Base-by-base conservation (phyloP, 2,329 filamentous ascomycete species). In the Zelopaecilomyces penicillatus region DNA sequence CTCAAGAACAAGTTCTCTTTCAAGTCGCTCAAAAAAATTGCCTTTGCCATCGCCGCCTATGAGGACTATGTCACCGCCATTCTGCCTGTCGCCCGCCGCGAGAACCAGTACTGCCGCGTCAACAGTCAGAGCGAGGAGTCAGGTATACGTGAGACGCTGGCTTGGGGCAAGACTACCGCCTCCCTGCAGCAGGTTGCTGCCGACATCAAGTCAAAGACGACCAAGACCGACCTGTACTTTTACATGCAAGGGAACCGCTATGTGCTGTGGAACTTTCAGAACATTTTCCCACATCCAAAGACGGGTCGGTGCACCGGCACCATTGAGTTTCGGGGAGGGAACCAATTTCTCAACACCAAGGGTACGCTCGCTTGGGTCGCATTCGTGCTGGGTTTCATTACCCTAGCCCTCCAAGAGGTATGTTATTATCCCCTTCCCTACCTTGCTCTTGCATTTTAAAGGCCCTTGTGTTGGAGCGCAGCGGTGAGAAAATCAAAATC, bases 211-310 rank as follows among this genome's bases (percentile, higher is more conserved):
- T 47, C 52, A 5, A 47, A 44, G 31, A 43, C 46, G 27, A 52
- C 47, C 10, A 63, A 65, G 53, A 52, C 42, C 27, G 60, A 64
- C 8, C 46, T 67, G 36, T 65, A 53, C 50, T 52, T 55, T 30
- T 65, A 67, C 52, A 66, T 67, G 60, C 65, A 67, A 53, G 62
- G 58, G 6, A 61, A 59, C 48, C 59, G 64, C 12, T 65, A 66
- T 44, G 65, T 67, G 8, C 49, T 67, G 33, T 67, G 65, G 65
- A 66, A 67, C 42, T 67, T 67, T 39, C 59, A 65, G 44, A 67
- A 66, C 47, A 63, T 64, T 46, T 63, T 64, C 41, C 58, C 63
- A 1, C 58, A 60, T 42, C 61, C 62, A 37, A 65, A 61, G 56
- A 65, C 60, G 34, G 62, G 61, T 5, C 50, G 59, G 37, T 65